These are phyloP conservation scores for Botrytis porri DNA, from an alignment of 2,329 filamentous ascomycete genomes.

Conservation along the genomic window DNA sequence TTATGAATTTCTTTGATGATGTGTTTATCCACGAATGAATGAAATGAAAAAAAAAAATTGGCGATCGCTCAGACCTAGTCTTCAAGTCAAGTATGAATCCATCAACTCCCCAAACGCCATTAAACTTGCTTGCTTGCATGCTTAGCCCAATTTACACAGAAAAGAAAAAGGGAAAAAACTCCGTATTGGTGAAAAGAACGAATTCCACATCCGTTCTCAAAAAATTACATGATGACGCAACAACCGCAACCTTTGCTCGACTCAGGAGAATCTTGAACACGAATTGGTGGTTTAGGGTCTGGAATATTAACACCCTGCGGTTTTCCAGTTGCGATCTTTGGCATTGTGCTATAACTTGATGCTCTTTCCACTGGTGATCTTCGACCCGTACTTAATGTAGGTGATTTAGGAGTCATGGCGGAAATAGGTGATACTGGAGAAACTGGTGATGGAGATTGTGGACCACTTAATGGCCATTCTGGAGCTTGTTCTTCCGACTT, in stretches of 20 bases:
- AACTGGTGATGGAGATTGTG: conserved; percentile 20
- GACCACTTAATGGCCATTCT: conserved; percentile 58
- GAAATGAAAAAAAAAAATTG: not conserved
- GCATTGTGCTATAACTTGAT: conserved; percentile 50
- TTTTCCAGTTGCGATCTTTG: conserved; percentile 39
- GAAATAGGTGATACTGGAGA: not conserved
- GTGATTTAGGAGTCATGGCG: conserved; percentile 44
- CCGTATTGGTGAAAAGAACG: conserved; percentile 7
- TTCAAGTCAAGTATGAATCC: conserved; percentile 10
- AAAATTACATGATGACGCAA: conserved; percentile 49
- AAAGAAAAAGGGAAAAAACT: not conserved
- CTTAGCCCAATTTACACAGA: conserved; percentile 12
- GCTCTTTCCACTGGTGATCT: conserved; percentile 43
- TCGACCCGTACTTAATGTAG: conserved; percentile 46
- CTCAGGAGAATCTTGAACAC: conserved; percentile 53
- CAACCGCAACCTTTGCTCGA: conserved; percentile 48
- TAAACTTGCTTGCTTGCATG: conserved; percentile 11
- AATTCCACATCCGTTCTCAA: not conserved
- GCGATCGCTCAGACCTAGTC: conserved; percentile 16
- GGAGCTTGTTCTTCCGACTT: conserved; percentile 30
- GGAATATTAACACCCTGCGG: conserved; percentile 36
- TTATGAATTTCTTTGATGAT: conserved; percentile 8
- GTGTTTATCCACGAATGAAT: conserved; percentile 4
- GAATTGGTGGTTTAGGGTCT: conserved; percentile 44
- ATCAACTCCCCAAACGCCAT: conserved; percentile 9